Conservation (phyloP, 164 flowering plant species). For the Kalanchoe fedtschenkoi region DNA sequence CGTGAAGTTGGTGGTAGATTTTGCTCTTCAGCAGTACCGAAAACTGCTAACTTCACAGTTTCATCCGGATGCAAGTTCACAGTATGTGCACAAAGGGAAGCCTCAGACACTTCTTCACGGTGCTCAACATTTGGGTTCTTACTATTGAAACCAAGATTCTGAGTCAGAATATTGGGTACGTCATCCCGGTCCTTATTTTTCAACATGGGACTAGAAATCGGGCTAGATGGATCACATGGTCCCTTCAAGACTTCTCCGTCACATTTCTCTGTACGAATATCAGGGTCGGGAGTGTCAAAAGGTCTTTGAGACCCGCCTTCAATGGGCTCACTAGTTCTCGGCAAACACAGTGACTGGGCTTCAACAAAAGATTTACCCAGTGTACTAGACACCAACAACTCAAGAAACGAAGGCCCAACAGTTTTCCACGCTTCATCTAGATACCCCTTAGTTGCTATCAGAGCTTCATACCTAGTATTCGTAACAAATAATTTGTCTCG, state of each 20-base stretch:
- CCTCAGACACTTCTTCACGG: neutral
- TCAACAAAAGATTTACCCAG: slow-evolving; percentile 1
- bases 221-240: neutral
- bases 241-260: neutral
- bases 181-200: neutral
- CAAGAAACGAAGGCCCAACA: slow-evolving; percentile 52
- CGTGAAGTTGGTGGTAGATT: neutral
- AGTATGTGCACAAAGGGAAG: neutral
- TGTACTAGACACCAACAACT: slow-evolving; percentile 19
- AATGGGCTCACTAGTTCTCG: neutral
- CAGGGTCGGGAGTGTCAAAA: neutral
- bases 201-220: neutral
- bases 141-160: neutral
- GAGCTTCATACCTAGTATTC: slow-evolving; percentile 30
- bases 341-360: neutral
- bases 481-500: slow-evolving; percentile 12
- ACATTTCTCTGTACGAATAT: neutral
- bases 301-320: neutral
- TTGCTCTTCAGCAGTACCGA: neutral
- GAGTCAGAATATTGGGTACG: neutral
- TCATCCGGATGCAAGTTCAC: neutral
- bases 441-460: slow-evolving; percentile 23
- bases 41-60: neutral
- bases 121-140: neutral
- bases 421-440: slow-evolving; percentile 31